Base-by-base conservation (phyloP, 1,139 yeast species). In the Pichia sp. region DNA sequence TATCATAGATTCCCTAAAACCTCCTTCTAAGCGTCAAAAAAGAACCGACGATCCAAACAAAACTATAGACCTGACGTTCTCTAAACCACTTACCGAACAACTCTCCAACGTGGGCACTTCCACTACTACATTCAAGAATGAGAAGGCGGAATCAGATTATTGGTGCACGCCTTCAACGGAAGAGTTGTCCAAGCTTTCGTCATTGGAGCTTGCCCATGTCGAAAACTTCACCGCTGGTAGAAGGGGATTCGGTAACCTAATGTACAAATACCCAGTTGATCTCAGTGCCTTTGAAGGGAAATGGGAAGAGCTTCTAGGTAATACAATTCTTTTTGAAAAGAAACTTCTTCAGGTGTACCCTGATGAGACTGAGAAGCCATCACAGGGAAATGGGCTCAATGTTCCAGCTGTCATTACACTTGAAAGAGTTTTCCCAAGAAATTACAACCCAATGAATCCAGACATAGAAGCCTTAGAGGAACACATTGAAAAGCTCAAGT, bases 321-420 rank as follows among this genome's bases (percentile, higher is more conserved):
- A 66, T 10, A 63, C 72, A 11, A 74, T 85, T 10, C 66, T 67
- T 16, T 74, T 86, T 45, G 66, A 69, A n/a, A 65, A 64, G 11
- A 68, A 71, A 36, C 66, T 72, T 1, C 76, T 84, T 2, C 73
- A 75, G 40, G 93, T 83, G 0, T 84, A 85, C 52, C 77, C 82
- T 4, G 74, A 75, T 31, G 70, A 62, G 15, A 41, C 44, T 1
- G 51, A 50, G 2, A 80, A 78, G 44, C 87, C 88, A 1, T 66
- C 77, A 0, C 59, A 72, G 29, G 96, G 96, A 0, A 60, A 64
- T 37, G 95, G 88, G 1, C 58, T 87, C 34, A 87, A 87, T 55
- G 80, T 81, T 13, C 95, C 95, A 2, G 93, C 96, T 0, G 79
- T 83, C 0, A 76, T 87, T 5, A 77, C 93, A 0, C 55, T 87